phyloP scores from a whole-genome alignment of 768 basidiomycete genomes.

The Leccinum sublutescens region DNA sequence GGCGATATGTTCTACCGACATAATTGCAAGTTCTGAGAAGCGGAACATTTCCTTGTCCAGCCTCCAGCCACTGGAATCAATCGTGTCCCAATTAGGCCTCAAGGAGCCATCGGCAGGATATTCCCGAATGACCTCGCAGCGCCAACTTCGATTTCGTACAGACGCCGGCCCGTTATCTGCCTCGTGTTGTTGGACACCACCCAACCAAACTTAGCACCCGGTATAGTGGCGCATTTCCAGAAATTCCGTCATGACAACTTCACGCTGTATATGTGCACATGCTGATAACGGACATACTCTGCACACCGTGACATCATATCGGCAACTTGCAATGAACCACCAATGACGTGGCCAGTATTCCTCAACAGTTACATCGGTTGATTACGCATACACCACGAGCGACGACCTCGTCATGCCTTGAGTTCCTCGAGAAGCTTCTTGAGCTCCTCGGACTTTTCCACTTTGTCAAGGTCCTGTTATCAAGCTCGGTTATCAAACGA shows the following conservation, averaged over 20 bases:
- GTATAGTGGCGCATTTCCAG: background rate
- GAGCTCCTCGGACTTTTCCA: constrained; percentile 44
- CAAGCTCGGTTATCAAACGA: constrained; percentile 3
- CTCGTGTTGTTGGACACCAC: constrained; percentile 17
- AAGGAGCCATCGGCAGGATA: constrained; percentile 11
- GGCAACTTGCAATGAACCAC: background rate
- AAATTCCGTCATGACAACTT: background rate
- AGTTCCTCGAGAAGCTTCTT: constrained; percentile 60
- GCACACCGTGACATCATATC: constrained; percentile 4
- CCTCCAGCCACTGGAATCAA: background rate
- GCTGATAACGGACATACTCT: constrained; percentile 1
- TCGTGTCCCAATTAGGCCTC: constrained; percentile 9
- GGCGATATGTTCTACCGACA: constrained; percentile 7
- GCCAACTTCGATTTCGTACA: constrained; percentile 19
- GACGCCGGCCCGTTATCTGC: constrained; percentile 31
- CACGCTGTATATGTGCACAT: background rate
- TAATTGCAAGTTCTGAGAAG: constrained; percentile 8
- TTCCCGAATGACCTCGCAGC: constrained; percentile 24
- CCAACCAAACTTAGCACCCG: background rate
- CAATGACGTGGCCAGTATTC: background rate
- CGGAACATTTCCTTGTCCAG: background rate
- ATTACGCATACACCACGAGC: constrained; percentile 2
- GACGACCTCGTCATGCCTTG: constrained; percentile 37
- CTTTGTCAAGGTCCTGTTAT: constrained; percentile 54
- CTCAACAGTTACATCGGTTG: background rate